phyloP scores from a whole-genome alignment of 192 early-diverging fungal species.

The Umbelopsis isabellina region DNA sequence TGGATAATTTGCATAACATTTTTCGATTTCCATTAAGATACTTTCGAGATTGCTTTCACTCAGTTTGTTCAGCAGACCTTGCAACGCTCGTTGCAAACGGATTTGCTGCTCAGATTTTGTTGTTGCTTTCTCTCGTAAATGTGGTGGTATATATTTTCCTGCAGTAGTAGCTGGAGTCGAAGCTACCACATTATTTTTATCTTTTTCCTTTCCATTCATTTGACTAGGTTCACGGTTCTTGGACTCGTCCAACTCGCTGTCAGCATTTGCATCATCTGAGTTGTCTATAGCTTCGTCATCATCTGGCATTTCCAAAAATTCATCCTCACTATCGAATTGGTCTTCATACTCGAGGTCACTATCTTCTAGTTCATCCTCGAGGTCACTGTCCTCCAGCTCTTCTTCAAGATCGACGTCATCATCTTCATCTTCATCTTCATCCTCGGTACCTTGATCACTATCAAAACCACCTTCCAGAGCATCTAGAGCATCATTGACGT shows the following conservation, averaged over 20 bases:
- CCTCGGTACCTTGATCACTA: constrained; percentile 23
- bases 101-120: constrained; percentile 71
- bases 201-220: constrained; percentile 34
- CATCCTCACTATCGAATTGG: background rate
- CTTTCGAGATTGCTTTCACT: constrained; percentile 92
- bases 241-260: constrained; percentile 13
- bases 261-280: constrained; percentile 32
- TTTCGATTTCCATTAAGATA: constrained; percentile 82
- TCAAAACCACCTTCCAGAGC: constrained; percentile 29
- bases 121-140: constrained; percentile 65
- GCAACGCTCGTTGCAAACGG: constrained; percentile 77
- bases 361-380: constrained; percentile 23
- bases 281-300: constrained; percentile 30
- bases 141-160: constrained; percentile 87
- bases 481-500: constrained; percentile 27
- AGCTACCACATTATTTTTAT: constrained; percentile 21
- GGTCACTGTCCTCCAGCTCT: no score
- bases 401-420: no score
- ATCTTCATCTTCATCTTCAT: constrained; percentile 32
- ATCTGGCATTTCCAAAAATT: constrained; percentile 31
- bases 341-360: constrained; percentile 2
- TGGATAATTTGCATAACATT: constrained; percentile 65
- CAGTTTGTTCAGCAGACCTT: constrained; percentile 89
- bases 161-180: constrained; percentile 7
- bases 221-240: constrained; percentile 27